A percentile compares a stretch with the other conserved stretches of the same genome.
Evolutionary conservation across 2,329 filamentous ascomycete genomes (phyloP).

Genomic region (Parascedosporium putredinis): DNA sequence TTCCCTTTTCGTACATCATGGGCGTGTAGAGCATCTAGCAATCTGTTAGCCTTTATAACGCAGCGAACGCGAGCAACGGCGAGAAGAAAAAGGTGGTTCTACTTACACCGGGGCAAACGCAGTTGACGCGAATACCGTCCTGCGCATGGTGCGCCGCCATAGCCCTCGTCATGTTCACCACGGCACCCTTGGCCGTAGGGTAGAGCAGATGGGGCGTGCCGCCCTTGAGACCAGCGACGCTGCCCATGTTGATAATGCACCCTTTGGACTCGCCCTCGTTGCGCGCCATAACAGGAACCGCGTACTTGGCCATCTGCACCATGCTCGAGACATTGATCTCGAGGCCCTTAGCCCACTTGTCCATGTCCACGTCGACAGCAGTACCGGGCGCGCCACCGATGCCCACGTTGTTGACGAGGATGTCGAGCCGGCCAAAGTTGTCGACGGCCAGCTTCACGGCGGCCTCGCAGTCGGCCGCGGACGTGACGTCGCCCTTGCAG

Average conservation of each 20-base stretch:
- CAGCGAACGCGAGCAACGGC: not conserved
- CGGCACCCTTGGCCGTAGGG: constrained; percentile 35
- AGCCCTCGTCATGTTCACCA: constrained; percentile 39
- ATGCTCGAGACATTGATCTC: constrained; percentile 55
- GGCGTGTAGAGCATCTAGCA: constrained; percentile 34
- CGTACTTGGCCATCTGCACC: constrained; percentile 53
- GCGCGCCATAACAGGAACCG: constrained; percentile 47
- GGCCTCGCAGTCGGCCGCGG: constrained; percentile 36
- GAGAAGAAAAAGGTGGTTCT: not conserved
- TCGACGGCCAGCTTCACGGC: constrained; percentile 30
- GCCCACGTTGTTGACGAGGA: constrained; percentile 56
- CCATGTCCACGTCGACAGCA: constrained; percentile 50
- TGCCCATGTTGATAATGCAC: constrained; percentile 51
- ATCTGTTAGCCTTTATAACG: not conserved
- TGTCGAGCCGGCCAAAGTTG: constrained; percentile 46
- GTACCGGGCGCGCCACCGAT: constrained; percentile 48
- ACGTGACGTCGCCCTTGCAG: constrained; percentile 43
- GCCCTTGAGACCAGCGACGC: constrained; percentile 44
- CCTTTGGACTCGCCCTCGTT: constrained; percentile 39
- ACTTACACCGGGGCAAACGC: constrained; percentile 31
- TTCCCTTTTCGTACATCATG: constrained; percentile 31
- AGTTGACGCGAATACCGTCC: constrained; percentile 37
- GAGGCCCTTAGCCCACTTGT: constrained; percentile 43
- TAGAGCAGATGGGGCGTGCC: constrained; percentile 34
- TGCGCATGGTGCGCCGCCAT: constrained; percentile 39